These are phyloP conservation scores for Alternaria triticina DNA, from an alignment of 2,329 filamentous ascomycete genomes.

Conservation along the genomic window DNA sequence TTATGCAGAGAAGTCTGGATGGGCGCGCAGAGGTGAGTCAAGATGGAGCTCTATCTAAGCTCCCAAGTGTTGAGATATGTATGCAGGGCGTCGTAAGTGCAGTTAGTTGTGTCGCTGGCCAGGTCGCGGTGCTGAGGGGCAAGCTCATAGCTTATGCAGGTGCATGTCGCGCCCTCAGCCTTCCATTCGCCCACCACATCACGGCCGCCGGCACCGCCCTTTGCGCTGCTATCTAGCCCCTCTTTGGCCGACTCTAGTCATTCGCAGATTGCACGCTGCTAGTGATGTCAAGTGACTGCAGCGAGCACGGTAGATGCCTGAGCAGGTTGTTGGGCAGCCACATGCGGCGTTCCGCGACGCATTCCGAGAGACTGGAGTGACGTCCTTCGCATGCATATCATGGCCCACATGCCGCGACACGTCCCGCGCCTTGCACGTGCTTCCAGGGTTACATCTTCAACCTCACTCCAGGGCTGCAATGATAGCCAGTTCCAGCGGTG, in stretches of 20 bases:
- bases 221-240: slow-evolving; percentile 11
- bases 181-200: slow-evolving; percentile 7
- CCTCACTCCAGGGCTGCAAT: neutral
- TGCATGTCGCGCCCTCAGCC: slow-evolving; percentile 9
- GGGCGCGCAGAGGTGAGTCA: neutral
- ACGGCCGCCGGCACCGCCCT: slow-evolving; percentile 6
- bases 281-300: slow-evolving; percentile 3
- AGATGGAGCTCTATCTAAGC: slow-evolving; percentile 6
- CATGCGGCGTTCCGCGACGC: slow-evolving; percentile 17
- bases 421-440: neutral
- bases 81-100: slow-evolving; percentile 16
- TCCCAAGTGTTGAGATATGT: slow-evolving; percentile 24
- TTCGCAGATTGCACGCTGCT: neutral
- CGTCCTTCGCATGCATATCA: slow-evolving; percentile 11
- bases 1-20: slow-evolving; percentile 14
- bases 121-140: slow-evolving; percentile 15
- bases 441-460: neutral
- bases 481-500: neutral
- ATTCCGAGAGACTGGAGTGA: slow-evolving; percentile 17
- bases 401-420: neutral
- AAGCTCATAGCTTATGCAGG: slow-evolving; percentile 26
- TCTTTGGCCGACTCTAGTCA: neutral
- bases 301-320: neutral
- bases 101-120: slow-evolving; percentile 10
- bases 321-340: slow-evolving; percentile 1